Conservation (phyloP, 768 basidiomycete species). For the Psilocybe azurescens region DNA sequence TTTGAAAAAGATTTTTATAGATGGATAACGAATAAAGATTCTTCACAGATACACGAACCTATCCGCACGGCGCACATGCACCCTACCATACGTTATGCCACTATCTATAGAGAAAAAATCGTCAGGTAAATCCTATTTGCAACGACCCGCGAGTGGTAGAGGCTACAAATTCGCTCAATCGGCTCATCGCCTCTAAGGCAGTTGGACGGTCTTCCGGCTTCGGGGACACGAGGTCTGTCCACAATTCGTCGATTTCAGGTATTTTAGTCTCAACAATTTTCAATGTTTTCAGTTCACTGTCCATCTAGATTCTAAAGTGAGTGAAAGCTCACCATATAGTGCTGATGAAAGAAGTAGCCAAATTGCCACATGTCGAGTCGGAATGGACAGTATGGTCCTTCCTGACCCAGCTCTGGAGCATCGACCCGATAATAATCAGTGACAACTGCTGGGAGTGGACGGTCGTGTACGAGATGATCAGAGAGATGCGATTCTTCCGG, state of each 20-base stretch:
- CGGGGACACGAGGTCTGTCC: not conserved
- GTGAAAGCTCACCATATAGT: not conserved
- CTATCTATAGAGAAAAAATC: no score
- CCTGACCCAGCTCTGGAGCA: not conserved
- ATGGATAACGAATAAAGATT: no score
- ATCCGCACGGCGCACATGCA: no score
- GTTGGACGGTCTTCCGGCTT: not conserved
- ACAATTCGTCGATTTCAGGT: not conserved
- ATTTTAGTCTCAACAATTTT: not conserved
- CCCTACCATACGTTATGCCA: no score
- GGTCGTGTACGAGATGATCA: not conserved
- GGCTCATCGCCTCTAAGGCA: not conserved
- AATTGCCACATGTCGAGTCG: constrained; percentile 18
- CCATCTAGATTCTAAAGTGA: no score
- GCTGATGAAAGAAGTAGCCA: not conserved
- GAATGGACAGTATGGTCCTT: constrained; percentile 11
- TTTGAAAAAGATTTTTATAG: no score
- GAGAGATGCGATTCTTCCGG: not conserved
- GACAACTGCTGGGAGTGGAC: not conserved
- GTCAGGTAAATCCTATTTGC: not conserved
- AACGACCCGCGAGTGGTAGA: not conserved
- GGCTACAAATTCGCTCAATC: not conserved
- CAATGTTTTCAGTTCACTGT: not conserved
- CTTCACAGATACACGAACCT: no score
- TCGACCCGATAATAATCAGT: no score